Percentiles rank a stretch among this genome's conserved stretches.
phyloP scores from a whole-genome alignment of 1,284 basidiomycete genomes.

The Ceratobasidium sp. region DNA sequence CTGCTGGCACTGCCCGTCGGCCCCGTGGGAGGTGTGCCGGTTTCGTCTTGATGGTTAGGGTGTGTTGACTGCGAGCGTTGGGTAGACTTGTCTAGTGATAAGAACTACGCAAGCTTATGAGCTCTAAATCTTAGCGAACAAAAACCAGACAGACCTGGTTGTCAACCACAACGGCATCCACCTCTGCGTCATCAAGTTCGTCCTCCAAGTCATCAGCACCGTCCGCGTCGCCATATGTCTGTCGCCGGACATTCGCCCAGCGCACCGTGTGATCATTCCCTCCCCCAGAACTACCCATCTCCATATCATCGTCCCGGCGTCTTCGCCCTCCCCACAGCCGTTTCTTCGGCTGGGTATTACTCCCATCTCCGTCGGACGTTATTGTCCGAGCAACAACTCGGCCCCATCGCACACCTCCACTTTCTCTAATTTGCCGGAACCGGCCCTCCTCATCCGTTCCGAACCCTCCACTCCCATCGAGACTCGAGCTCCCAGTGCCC shows the following conservation, averaged over 20 bases:
- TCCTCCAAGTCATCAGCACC: slow-evolving; percentile 12
- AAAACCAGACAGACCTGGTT: slow-evolving; percentile 19
- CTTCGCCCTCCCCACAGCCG: slow-evolving; percentile 25
- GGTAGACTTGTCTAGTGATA: slow-evolving; percentile 36
- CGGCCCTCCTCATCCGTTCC: slow-evolving; percentile 4
- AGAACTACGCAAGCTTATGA: slow-evolving; percentile 12
- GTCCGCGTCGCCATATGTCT: neutral
- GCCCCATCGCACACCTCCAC: slow-evolving; percentile 28
- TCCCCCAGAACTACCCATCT: slow-evolving; percentile 20
- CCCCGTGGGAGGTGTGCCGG: slow-evolving; percentile 34
- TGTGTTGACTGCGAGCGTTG: slow-evolving; percentile 39
- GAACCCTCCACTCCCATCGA: slow-evolving; percentile 12
- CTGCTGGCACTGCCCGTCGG: slow-evolving; percentile 38
- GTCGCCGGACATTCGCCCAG: slow-evolving; percentile 19
- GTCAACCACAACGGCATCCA: slow-evolving; percentile 41
- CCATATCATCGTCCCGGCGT: slow-evolving; percentile 18
- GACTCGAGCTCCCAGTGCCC: slow-evolving; percentile 37
- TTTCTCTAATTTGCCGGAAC: neutral
- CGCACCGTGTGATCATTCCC: slow-evolving; percentile 15
- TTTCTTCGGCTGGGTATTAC: neutral
- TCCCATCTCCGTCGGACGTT: slow-evolving; percentile 32
- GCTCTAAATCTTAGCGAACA: neutral
- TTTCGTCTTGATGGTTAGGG: slow-evolving; percentile 25
- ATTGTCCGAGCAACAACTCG: slow-evolving; percentile 32
- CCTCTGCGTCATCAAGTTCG: slow-evolving; percentile 54